Percentiles rank a stretch among this genome's conserved stretches.
phyloP scores from a whole-genome alignment of 371 early-diverging fungal genomes.

The Mucor piriformis region DNA sequence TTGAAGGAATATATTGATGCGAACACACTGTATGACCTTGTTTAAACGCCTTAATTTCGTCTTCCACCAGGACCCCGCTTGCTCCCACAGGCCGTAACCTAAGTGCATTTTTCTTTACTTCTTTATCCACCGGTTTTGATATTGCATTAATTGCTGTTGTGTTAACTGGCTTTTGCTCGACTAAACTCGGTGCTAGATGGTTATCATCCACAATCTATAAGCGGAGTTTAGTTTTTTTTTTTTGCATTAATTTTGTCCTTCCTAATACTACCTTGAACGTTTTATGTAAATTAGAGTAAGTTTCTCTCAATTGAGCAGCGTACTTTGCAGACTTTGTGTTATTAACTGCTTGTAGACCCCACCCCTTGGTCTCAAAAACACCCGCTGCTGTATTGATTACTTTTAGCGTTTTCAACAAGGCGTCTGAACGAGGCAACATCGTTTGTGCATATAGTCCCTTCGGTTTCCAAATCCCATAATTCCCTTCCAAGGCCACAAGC shows the following conservation, averaged over 20 bases:
- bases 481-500: slow-evolving; percentile 21
- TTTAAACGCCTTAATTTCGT: slow-evolving; percentile 4
- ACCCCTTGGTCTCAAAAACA: background rate
- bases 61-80: slow-evolving; percentile 11
- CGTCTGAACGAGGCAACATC: background rate
- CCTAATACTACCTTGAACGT: slow-evolving; percentile 16
- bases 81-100: background rate
- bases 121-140: background rate
- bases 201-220: no score
- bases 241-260: no score
- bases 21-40: slow-evolving; percentile 15
- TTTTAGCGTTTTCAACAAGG: slow-evolving; percentile 5
- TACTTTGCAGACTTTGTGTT: background rate
- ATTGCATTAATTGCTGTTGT: background rate
- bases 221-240: background rate
- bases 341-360: background rate
- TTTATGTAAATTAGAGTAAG: background rate
- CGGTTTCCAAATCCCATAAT: slow-evolving; percentile 20
- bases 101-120: background rate
- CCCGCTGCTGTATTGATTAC: background rate
- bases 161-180: no score
- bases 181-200: no score
- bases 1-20: slow-evolving; percentile 1
- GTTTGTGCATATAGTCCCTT: slow-evolving; percentile 21
- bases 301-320: background rate